These are phyloP conservation scores for Tolypocladium capitatum DNA, from an alignment of 2,329 filamentous ascomycete genomes.

Conservation along the genomic window DNA sequence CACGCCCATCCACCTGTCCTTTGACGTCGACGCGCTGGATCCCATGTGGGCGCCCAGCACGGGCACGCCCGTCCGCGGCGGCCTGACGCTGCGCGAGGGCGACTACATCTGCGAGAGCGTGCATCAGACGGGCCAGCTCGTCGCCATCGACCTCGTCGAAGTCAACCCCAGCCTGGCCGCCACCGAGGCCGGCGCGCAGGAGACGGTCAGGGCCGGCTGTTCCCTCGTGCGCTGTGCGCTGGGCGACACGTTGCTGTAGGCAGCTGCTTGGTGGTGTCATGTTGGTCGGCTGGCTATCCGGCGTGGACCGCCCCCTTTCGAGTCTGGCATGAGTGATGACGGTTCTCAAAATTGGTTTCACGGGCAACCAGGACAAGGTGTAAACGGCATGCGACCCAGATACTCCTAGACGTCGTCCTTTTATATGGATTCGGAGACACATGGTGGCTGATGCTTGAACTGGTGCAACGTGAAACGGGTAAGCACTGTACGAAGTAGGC, in stretches of 20 bases:
- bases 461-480: too few relatives aligned
- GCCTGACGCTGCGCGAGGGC: constrained; percentile 84
- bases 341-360: not conserved
- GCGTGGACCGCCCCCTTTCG: not conserved
- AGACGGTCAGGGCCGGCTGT: constrained; percentile 83
- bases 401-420: not conserved
- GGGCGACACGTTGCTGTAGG: constrained; percentile 73
- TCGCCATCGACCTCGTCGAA: constrained; percentile 73
- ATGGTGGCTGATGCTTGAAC: not conserved
- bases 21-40: constrained; percentile 93
- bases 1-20: constrained; percentile 92
- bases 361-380: not conserved
- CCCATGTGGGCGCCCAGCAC: constrained; percentile 94
- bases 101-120: constrained; percentile 92
- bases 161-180: constrained; percentile 62
- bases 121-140: constrained; percentile 63
- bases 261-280: not conserved
- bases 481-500: too few relatives aligned
- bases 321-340: not conserved
- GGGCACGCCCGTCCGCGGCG: constrained; percentile 85
- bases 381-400: not conserved
- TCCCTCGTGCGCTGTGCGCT: constrained; percentile 84
- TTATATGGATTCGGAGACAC: not conserved
- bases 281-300: not conserved
- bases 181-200: constrained; percentile 53